Conservation (phyloP, 1,284 basidiomycete genomes). For the Naganishia albida region DNA sequence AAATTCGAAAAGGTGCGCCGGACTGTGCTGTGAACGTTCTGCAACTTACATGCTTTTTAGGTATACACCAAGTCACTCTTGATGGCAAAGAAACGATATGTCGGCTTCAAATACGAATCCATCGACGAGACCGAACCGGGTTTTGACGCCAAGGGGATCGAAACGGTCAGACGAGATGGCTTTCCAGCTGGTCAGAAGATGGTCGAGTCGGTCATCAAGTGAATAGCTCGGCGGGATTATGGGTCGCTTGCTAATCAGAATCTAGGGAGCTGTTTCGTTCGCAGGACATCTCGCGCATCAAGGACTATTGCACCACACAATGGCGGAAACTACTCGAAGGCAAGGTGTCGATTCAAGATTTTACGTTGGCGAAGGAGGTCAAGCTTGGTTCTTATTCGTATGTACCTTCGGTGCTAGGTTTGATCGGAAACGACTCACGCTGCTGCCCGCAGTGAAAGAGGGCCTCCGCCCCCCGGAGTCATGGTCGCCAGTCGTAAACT, state of each 20-base stretch:
- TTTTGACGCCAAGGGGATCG: constrained; percentile 97
- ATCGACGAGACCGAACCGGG: constrained; percentile 73
- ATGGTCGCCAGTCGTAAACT: constrained; percentile 77
- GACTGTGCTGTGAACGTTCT: background rate
- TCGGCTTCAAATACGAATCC: constrained; percentile 90
- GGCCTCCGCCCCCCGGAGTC: constrained; percentile 84
- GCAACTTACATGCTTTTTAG: constrained; percentile 52
- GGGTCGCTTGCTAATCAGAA: background rate
- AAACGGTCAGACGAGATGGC: constrained; percentile 90
- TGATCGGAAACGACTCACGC: background rate
- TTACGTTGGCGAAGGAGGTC: constrained; percentile 93
- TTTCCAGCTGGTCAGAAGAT: constrained; percentile 85
- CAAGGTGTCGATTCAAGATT: constrained; percentile 79
- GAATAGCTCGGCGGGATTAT: constrained; percentile 37
- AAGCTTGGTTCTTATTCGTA: constrained; percentile 86
- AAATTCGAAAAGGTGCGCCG: constrained; percentile 88
- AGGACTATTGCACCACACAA: constrained; percentile 79
- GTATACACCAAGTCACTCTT: constrained; percentile 92
- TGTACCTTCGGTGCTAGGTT: constrained; percentile 31
- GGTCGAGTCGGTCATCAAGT: constrained; percentile 84
- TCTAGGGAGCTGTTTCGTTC: constrained; percentile 80
- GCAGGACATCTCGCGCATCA: constrained; percentile 83
- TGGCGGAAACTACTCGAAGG: constrained; percentile 85
- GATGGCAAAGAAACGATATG: constrained; percentile 95
- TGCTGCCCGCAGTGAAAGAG: constrained; percentile 63